A percentile compares a stretch with the other conserved stretches of the same genome.
Evolutionary conservation across 2,329 filamentous ascomycete genomes (phyloP).

Genomic region (Eurotiales sp.): DNA sequence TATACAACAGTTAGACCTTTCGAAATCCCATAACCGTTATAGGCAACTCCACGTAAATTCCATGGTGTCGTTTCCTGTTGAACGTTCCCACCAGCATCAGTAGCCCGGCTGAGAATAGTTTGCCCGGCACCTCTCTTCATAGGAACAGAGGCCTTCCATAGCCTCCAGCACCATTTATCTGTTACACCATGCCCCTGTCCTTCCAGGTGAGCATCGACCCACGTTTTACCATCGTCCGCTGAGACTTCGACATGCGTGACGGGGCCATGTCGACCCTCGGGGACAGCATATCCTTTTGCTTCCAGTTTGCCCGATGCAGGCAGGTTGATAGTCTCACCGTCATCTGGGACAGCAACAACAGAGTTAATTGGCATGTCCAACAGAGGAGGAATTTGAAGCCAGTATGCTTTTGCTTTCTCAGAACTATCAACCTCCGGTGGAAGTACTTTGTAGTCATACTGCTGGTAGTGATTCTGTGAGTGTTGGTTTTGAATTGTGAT

Average conservation of each 20-base stretch:
- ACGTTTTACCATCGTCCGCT: slow-evolving; percentile 47
- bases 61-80: slow-evolving; percentile 50
- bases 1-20: slow-evolving; percentile 45
- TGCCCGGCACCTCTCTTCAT: slow-evolving; percentile 36
- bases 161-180: slow-evolving; percentile 54
- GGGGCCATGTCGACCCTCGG: slow-evolving; percentile 51
- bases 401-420: slow-evolving; percentile 51
- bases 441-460: slow-evolving; percentile 58
- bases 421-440: slow-evolving; percentile 49
- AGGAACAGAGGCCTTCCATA: slow-evolving; percentile 40
- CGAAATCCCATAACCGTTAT: slow-evolving; percentile 58
- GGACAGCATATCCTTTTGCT: slow-evolving; percentile 55
- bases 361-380: slow-evolving; percentile 57
- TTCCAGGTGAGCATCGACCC: slow-evolving; percentile 46
- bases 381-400: slow-evolving; percentile 49
- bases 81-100: slow-evolving; percentile 51
- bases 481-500: slow-evolving; percentile 51
- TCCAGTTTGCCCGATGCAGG: slow-evolving; percentile 42
- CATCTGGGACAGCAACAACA: slow-evolving; percentile 48
- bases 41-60: slow-evolving; percentile 59
- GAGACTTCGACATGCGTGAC: slow-evolving; percentile 53
- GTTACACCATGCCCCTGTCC: slow-evolving; percentile 15
- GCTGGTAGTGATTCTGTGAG: slow-evolving; percentile 55
- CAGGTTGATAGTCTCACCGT: slow-evolving; percentile 40
- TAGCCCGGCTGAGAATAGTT: slow-evolving; percentile 53